Evolutionary conservation across 176 grass and related monocot genomes (phyloP), one percentile per base, ranked within the genome.

Genomic region (Oryza punctata): DNA sequence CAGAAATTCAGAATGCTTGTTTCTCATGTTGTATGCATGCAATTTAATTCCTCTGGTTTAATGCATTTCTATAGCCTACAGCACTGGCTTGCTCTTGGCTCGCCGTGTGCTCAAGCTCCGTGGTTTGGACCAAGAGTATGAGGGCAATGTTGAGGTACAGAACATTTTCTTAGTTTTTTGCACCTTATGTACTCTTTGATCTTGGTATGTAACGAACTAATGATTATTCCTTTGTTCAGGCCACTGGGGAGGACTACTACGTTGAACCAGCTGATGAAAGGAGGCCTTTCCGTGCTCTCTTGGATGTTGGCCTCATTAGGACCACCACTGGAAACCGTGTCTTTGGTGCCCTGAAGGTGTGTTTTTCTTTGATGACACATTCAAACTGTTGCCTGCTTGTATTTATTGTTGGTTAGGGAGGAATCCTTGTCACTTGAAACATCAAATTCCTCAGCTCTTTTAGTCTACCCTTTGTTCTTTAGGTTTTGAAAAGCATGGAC

Each of bases 261-360:
- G 83, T 94, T 37, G 92, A 94, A 44, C 92, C 85, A 68, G 3
- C 70, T 14, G 86, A 81, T 45, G 73, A 32, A 23, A 84, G 86
- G 89, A 86, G 92, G 70, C 92, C 92, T 13, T 94, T 94, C 80
- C 92, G 88, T 86, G 88, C 88, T 14, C 79, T 94, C 19, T 79
- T 94, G 69, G 92, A 94, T 89, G 92, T 91, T 1, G 92, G 92
- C 13, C 92, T 94, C 73, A 41, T 94, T 59, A 94, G 86, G 87
- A 94, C 92, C 11, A 94, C 92, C 1, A 94, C 92, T 37, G 89
- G 92, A 25, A 91, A 94, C 75, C 89, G 89, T 77, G 86, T 94
- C 18, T 94, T 94, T 52, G 89, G 83, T 81, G 82, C 86, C 60
- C 92, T 94, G 21, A 94, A 91, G 92, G 92, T 94, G 80, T 79